Percentiles rank a stretch among this genome's conserved stretches.
Evolutionary conservation across 805 yeast species (phyloP).

Genomic region (Cyberlindnera petersonii): DNA sequence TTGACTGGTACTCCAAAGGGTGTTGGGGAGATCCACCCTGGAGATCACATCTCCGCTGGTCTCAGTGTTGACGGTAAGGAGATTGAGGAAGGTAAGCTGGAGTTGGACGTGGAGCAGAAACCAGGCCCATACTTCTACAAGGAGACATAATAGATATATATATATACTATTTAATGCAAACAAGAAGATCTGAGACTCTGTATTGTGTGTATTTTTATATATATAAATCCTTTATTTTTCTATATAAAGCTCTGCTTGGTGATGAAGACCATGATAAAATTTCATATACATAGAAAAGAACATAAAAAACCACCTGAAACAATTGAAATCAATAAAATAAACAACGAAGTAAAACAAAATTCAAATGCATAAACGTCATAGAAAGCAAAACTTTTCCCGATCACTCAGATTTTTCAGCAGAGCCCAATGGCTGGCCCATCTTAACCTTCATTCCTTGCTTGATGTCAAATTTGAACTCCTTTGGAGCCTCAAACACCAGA

Average conservation of each 20-base stretch:
- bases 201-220: too few relatives aligned
- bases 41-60: constrained; percentile 70
- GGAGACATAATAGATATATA: constrained; percentile 30
- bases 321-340: background rate
- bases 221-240: too few relatives aligned
- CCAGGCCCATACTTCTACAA: constrained; percentile 59
- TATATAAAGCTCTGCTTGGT: too few relatives aligned
- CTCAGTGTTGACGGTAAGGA: constrained; percentile 51
- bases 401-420: constrained; percentile 12
- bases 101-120: constrained; percentile 36
- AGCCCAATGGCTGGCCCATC: constrained; percentile 81
- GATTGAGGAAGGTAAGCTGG: constrained; percentile 43
- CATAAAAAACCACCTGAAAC: background rate
- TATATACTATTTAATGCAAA: too few relatives aligned
- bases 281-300: background rate
- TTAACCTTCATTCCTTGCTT: constrained; percentile 72
- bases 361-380: constrained; percentile 7
- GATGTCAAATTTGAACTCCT: constrained; percentile 64
- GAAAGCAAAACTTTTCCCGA: background rate
- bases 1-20: constrained; percentile 98
- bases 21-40: constrained; percentile 79
- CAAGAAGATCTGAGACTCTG: too few relatives aligned
- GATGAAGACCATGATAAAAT: constrained; percentile 2
- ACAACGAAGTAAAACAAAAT: background rate
- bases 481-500: constrained; percentile 93